Percentiles rank a stretch among this genome's conserved stretches.
Evolutionary conservation across 352 stramenopile genomes (phyloP).

Genomic region (Phytophthora pluvialis): DNA sequence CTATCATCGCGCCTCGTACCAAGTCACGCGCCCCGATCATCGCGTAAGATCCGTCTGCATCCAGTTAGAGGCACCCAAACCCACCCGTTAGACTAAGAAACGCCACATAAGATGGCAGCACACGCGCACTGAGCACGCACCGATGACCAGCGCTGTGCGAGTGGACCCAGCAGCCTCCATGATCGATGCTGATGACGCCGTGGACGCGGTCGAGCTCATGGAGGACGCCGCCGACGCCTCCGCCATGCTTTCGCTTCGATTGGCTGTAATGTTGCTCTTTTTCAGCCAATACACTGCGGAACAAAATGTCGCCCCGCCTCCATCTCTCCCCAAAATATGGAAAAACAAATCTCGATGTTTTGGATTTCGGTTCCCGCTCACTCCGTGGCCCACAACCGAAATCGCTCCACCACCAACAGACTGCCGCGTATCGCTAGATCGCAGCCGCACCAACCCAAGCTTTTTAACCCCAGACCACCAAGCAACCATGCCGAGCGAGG

Average conservation of each 20-base stretch:
- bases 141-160: conserved; percentile 72
- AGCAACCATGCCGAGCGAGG: conserved; percentile 72
- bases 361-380: conserved; percentile 25
- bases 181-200: conserved; percentile 19
- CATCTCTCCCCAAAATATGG: conserved; percentile 18
- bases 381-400: conserved; percentile 44
- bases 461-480: conserved; percentile 9
- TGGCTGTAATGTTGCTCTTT: conserved; percentile 8
- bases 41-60: conserved; percentile 72
- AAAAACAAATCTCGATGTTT: conserved; percentile 28
- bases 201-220: conserved; percentile 19
- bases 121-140: conserved; percentile 25
- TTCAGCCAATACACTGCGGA: conserved; percentile 23
- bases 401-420: conserved; percentile 30
- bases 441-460: conserved; percentile 5
- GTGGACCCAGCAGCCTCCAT: conserved; percentile 20
- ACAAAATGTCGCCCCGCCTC: conserved; percentile 27
- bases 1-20: conserved; percentile 31
- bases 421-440: conserved; percentile 21
- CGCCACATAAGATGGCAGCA: not conserved
- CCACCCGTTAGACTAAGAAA: conserved; percentile 11
- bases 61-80: conserved; percentile 14
- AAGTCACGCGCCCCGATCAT: conserved; percentile 59
- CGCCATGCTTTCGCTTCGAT: not conserved
- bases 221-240: conserved; percentile 5